phyloP scores from a whole-genome alignment of 129 eudicot species.

The Logfia minima region DNA sequence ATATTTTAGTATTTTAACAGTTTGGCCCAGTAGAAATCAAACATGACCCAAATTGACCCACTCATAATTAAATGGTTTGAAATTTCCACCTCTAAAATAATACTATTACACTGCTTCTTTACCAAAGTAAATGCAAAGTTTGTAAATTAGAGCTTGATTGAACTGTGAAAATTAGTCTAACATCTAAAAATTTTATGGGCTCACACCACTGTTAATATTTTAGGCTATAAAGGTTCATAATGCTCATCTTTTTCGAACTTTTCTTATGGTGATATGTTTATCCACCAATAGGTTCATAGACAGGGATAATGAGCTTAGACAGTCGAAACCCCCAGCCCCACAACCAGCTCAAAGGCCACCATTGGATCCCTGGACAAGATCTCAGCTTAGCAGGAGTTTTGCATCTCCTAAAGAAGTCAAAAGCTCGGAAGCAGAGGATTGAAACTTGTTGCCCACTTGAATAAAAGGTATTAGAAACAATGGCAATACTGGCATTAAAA shows the following conservation, averaged over 20 bases:
- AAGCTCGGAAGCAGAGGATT: constrained; percentile 50
- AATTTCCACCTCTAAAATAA: background rate
- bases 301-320: constrained; percentile 94
- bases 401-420: constrained; percentile 92
- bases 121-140: background rate
- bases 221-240: background rate
- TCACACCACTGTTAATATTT: background rate
- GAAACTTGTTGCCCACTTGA: constrained; percentile 13
- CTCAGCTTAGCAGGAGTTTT: constrained; percentile 78
- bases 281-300: constrained; percentile 70
- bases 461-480: constrained; percentile 14
- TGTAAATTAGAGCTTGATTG: background rate
- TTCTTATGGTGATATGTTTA: background rate
- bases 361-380: constrained; percentile 91
- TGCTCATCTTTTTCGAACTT: background rate
- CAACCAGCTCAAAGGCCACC: constrained; percentile 77
- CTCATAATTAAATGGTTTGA: background rate
- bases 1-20: background rate
- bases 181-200: background rate
- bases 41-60: background rate
- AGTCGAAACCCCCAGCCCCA: constrained; percentile 77
- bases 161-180: background rate
- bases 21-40: background rate
- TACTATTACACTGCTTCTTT: background rate
- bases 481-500: background rate